Conservation (phyloP, 1,139 yeast species). For the Protomyces pachydermus region DNA sequence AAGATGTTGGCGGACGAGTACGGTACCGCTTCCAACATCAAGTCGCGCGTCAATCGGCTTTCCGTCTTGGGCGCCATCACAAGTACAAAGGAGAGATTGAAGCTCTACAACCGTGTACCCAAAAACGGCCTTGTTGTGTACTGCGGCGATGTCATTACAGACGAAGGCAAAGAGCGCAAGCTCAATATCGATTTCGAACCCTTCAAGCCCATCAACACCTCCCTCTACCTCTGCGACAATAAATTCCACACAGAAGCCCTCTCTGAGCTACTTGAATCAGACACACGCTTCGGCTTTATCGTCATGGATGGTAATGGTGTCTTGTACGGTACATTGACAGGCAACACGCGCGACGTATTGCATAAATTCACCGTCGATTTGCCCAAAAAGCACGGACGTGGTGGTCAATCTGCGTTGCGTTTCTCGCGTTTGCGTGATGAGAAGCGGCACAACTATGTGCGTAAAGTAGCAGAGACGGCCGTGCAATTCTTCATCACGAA, state of each 20-base stretch:
- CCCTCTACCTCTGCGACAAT: slow-evolving; percentile 91
- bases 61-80: slow-evolving; percentile 95
- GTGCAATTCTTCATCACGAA: slow-evolving; percentile 90
- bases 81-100: slow-evolving; percentile 92
- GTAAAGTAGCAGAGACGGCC: slow-evolving; percentile 97
- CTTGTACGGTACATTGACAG: slow-evolving; percentile 89
- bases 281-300: slow-evolving; percentile 93
- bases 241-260: slow-evolving; percentile 97
- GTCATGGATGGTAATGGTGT: slow-evolving; percentile 99
- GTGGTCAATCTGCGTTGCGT: slow-evolving; percentile 99
- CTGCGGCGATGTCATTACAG: slow-evolving; percentile 97
- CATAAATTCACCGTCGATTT: slow-evolving; percentile 95
- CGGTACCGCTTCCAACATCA: slow-evolving; percentile 97
- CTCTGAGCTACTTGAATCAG: slow-evolving; percentile 87
- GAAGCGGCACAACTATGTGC: slow-evolving; percentile 95
- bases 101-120: slow-evolving; percentile 83
- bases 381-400: slow-evolving; percentile 99
- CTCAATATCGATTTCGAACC: slow-evolving; percentile 94
- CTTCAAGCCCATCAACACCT: slow-evolving; percentile 95
- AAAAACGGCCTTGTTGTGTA: slow-evolving; percentile 89
- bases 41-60: slow-evolving; percentile 91
- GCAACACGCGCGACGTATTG: slow-evolving; percentile 91
- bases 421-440: slow-evolving; percentile 98
- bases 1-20: slow-evolving; percentile 96
- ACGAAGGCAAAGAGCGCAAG: slow-evolving; percentile 94